These are phyloP conservation scores for Trametes sp. DNA, from an alignment of 1,284 basidiomycete genomes.

Conservation along the genomic window DNA sequence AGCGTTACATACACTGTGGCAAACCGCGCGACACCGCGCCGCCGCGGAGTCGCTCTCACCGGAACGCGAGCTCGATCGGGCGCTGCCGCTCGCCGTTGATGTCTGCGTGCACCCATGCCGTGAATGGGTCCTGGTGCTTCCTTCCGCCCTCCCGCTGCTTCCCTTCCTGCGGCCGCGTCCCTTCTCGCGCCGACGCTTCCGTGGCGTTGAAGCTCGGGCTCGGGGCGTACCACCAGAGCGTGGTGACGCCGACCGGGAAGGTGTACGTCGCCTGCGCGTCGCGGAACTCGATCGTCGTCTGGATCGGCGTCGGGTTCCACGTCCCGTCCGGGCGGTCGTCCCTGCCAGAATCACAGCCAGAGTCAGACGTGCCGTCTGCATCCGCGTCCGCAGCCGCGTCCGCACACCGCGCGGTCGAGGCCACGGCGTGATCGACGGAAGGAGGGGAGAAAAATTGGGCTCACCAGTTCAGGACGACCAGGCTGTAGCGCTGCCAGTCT, in stretches of 20 bases:
- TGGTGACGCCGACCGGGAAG: conserved; percentile 67
- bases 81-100: conserved; percentile 20
- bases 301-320: conserved; percentile 68
- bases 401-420: neutral
- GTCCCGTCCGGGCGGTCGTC: conserved; percentile 55
- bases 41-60: conserved; percentile 4
- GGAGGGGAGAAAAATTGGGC: conserved; percentile 14
- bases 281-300: conserved; percentile 71
- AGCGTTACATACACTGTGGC: too few relatives aligned
- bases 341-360: conserved; percentile 39
- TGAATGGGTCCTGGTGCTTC: conserved; percentile 20
- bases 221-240: conserved; percentile 53
- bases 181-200: neutral
- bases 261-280: conserved; percentile 71
- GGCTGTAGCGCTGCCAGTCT: conserved; percentile 68
- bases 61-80: conserved; percentile 16
- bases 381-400: too few relatives aligned
- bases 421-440: too few relatives aligned
- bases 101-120: conserved; percentile 15
- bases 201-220: conserved; percentile 13
- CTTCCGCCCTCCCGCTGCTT: neutral
- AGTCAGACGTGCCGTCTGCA: too few relatives aligned
- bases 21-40: too few relatives aligned
- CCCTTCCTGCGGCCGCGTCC: neutral
- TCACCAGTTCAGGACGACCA: conserved; percentile 69